These are phyloP conservation scores for Coniophora puteana DNA, from an alignment of 1,284 basidiomycete species.

Conservation along the genomic window DNA sequence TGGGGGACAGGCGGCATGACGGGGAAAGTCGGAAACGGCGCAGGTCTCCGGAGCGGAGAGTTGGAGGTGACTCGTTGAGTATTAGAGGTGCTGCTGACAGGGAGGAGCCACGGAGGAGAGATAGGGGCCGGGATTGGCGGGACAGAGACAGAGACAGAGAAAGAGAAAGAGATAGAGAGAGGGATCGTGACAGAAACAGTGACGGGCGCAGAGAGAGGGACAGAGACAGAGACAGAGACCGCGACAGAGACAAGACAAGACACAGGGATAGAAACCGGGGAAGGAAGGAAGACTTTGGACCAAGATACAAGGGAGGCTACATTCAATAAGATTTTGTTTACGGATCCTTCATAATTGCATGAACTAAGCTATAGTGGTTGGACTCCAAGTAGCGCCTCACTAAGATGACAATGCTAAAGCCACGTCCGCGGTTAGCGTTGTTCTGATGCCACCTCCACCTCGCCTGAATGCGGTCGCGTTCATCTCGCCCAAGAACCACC, in stretches of 20 bases:
- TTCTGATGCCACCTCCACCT: constrained; percentile 56
- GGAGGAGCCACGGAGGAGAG: no score
- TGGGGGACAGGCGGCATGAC: constrained; percentile 16
- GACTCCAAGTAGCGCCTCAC: no score
- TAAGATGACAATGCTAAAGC: no score
- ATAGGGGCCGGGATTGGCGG: no score
- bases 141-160: constrained; percentile 14
- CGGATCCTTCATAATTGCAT: no score
- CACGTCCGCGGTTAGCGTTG: not conserved
- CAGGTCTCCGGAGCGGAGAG: constrained; percentile 11
- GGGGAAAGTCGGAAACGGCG: constrained; percentile 10
- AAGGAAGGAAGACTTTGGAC: constrained; percentile 19
- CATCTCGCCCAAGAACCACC: constrained; percentile 77
- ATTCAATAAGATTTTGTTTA: constrained; percentile 28
- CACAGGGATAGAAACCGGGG: constrained; percentile 16
- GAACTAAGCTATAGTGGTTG: no score
- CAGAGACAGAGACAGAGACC: constrained; percentile 18
- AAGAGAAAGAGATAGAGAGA: constrained; percentile 15
- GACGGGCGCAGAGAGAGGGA: constrained; percentile 14
- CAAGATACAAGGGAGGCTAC: constrained; percentile 52
- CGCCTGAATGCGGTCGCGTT: constrained; percentile 76
- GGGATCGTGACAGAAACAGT: constrained; percentile 16
- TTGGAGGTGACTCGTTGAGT: constrained; percentile 13
- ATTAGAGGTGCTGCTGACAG: constrained; percentile 25
- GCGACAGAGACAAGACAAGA: constrained; percentile 19